Conservation (phyloP, 257 asterid genomes). For the Cynanchum wilfordii region DNA sequence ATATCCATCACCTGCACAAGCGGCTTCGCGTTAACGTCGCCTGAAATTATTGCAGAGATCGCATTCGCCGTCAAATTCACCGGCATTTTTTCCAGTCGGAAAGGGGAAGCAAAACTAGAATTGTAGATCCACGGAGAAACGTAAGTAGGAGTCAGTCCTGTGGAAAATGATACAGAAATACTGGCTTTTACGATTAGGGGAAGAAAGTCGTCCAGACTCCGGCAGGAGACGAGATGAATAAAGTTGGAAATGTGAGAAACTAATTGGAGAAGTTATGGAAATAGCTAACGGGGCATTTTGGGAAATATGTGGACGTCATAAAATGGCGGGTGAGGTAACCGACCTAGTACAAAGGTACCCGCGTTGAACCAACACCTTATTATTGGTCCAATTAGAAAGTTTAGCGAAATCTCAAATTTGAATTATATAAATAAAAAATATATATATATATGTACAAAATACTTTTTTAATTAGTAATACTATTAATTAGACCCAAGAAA, state of each 20-base stretch:
- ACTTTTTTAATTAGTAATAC: too few relatives aligned
- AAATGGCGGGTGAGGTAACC: constrained; percentile 16
- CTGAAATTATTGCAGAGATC: constrained; percentile 61
- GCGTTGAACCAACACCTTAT: too few relatives aligned
- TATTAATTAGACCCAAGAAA: too few relatives aligned
- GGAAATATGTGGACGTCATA: not conserved
- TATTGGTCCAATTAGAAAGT: too few relatives aligned
- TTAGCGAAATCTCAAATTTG: too few relatives aligned
- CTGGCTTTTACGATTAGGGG: not conserved
- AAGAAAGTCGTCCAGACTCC: not conserved
- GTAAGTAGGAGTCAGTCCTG: constrained; percentile 1
- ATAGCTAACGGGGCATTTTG: constrained; percentile 5
- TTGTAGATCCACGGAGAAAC: constrained; percentile 10
- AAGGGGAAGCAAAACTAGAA: not conserved
- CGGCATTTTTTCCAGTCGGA: constrained; percentile 34
- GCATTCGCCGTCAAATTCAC: constrained; percentile 71
- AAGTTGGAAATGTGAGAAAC: not conserved
- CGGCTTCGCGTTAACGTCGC: constrained; percentile 86
- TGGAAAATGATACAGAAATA: not conserved
- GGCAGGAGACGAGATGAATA: not conserved
- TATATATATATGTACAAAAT: too few relatives aligned
- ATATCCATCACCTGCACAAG: constrained; percentile 88
- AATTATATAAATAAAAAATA: too few relatives aligned
- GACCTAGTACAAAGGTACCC: not conserved
- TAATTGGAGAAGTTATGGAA: not conserved